Evolutionary conservation across 2,329 filamentous ascomycete genomes (phyloP).

Genomic region (Botrytis paeoniae): DNA sequence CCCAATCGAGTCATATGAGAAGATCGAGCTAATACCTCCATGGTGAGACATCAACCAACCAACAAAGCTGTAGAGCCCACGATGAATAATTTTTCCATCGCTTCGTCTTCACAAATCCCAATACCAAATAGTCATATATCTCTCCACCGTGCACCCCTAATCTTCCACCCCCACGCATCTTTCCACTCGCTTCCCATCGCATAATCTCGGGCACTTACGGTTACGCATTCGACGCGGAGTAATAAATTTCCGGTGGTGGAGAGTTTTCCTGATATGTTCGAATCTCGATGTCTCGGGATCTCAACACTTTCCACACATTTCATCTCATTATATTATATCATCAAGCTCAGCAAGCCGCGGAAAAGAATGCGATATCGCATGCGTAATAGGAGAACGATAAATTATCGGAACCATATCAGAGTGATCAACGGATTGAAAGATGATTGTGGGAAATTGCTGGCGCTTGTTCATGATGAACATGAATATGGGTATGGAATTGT

Average conservation of each 20-base stretch:
- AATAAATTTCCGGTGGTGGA: conserved; percentile 2
- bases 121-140: background rate
- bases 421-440: background rate
- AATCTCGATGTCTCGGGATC: background rate
- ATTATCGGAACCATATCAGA: background rate
- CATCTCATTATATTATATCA: background rate
- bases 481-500: background rate
- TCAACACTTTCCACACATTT: background rate
- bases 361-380: conserved; percentile 7
- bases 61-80: background rate
- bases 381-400: background rate
- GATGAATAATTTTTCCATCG: background rate
- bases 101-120: background rate
- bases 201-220: background rate
- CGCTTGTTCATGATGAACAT: background rate
- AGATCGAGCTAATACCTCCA: background rate
- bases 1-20: background rate
- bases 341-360: background rate
- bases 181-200: background rate
- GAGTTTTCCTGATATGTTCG: background rate
- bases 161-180: background rate
- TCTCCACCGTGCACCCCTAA: background rate
- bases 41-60: background rate
- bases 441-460: background rate
- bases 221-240: background rate